Evolutionary conservation across 2,329 filamentous ascomycete genomes (phyloP).

Genomic region (Fusarium subglutinans): DNA sequence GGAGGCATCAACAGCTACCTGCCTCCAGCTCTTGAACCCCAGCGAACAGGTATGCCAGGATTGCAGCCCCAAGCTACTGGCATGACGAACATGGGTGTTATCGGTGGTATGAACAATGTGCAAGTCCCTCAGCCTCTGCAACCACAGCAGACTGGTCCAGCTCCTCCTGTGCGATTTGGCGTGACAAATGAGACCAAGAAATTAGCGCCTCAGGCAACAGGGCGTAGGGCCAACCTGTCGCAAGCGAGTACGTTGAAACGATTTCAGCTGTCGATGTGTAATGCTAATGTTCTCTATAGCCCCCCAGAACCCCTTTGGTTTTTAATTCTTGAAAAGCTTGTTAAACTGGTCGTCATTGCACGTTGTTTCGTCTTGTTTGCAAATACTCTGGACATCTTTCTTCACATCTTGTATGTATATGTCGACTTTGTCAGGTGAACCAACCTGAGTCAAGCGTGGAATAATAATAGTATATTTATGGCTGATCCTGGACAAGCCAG

Average conservation of each 20-base stretch:
- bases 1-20: conserved; percentile 66
- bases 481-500: conserved; percentile 9
- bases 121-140: conserved; percentile 56
- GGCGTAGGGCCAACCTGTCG: conserved; percentile 86
- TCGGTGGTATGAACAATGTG: conserved; percentile 59
- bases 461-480: conserved; percentile 41
- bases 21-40: conserved; percentile 68
- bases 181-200: conserved; percentile 78
- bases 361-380: conserved; percentile 12
- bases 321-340: conserved; percentile 44
- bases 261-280: neutral
- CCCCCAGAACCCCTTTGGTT: conserved; percentile 64
- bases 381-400: conserved; percentile 39
- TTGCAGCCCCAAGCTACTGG: conserved; percentile 60
- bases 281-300: conserved; percentile 48
- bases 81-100: conserved; percentile 39
- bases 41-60: conserved; percentile 62
- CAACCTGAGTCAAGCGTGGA: conserved; percentile 29
- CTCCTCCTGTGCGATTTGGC: conserved; percentile 90
- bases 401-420: conserved; percentile 39
- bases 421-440: conserved; percentile 33
- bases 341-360: conserved; percentile 1
- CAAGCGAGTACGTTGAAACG: conserved; percentile 86
- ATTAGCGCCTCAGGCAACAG: conserved; percentile 85
- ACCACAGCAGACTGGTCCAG: conserved; percentile 67